Conservation (phyloP, 805 yeast species). For the Barnettozyma vustinii region DNA sequence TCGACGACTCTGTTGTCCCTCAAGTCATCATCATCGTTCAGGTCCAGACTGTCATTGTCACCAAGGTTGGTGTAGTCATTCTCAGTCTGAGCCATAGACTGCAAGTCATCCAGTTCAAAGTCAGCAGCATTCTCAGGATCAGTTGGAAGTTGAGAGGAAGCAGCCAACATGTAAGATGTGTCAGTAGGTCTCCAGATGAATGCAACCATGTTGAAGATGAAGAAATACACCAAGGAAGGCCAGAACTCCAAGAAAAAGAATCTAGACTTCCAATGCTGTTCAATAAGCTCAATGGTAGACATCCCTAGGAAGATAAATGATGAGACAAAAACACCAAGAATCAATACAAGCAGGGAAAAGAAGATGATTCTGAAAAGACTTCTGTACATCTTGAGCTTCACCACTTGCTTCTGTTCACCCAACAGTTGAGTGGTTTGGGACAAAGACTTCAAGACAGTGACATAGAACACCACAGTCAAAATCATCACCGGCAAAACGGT, state of each 20-base stretch:
- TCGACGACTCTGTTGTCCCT: constrained; percentile 6
- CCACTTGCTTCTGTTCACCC: constrained; percentile 82
- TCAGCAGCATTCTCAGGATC: constrained; percentile 68
- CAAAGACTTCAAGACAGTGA: constrained; percentile 67
- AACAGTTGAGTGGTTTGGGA: constrained; percentile 68
- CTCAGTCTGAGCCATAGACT: constrained; percentile 37
- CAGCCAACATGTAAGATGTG: constrained; percentile 90
- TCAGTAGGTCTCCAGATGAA: constrained; percentile 97
- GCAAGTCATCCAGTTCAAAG: constrained; percentile 55
- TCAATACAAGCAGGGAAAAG: constrained; percentile 60
- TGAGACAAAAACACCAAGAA: constrained; percentile 66
- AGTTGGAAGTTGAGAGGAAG: constrained; percentile 86
- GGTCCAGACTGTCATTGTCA: constrained; percentile 24
- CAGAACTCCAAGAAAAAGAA: constrained; percentile 89
- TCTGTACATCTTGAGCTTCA: constrained; percentile 83
- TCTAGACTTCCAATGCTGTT: constrained; percentile 86
- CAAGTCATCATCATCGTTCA: constrained; percentile 19
- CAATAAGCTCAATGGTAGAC: constrained; percentile 71
- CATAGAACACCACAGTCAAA: constrained; percentile 67
- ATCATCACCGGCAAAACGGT: constrained; percentile 67
- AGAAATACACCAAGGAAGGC: constrained; percentile 85
- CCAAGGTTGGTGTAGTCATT: constrained; percentile 26
- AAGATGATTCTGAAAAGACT: constrained; percentile 71
- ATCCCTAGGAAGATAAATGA: constrained; percentile 68
- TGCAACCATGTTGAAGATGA: constrained; percentile 77